Base-by-base conservation (phyloP, 345 rosid species). In the Tarenaya hassleriana region DNA sequence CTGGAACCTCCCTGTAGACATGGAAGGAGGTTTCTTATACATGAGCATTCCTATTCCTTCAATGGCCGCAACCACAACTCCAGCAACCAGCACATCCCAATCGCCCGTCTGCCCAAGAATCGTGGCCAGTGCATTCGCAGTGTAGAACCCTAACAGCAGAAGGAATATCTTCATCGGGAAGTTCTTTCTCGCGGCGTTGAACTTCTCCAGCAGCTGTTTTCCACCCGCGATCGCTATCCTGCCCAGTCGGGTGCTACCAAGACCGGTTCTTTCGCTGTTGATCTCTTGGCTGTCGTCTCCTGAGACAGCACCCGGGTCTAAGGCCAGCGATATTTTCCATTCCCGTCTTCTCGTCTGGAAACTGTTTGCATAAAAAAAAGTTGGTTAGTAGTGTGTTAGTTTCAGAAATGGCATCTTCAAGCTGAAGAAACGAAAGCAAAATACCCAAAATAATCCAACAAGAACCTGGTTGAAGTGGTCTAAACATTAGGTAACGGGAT, bases 41-140 rank as follows among this genome's bases (percentile, higher is more conserved):
- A 81, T 73, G 31, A 91, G 88, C 92, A 84, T 77, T 54, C 98
- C 98, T 7, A 91, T 87, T 19, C 96, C 98, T 57, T 91, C 96
- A 7, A 92, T 81, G 16, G 98, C 94, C 29, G 98, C 94, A 34
- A 87, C 98, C 16, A 88, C 94, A 10, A 92, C 73, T 13, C 96
- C 98, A 0, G 98, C 96, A 18, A 92, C 98, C 45, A 92, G 67
- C 16, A 88, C 96, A 37, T 92, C 96, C 98, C 96, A 92, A 16
- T 92, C 96, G 58, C 96, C 96, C 3, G 98, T 92, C 69, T 92
- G 98, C 16, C 96, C 96, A 41, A 92, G 98, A 69, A 92, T 92
- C 0, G 96, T 92, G 8, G 98, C 96, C 24, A 92, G 64, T 12
- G 98, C 98, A 75, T 92, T 92, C 31, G 98, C 98, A 0, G 96